Base-by-base conservation (phyloP, 768 basidiomycete genomes). In the Mycena galericulata region DNA sequence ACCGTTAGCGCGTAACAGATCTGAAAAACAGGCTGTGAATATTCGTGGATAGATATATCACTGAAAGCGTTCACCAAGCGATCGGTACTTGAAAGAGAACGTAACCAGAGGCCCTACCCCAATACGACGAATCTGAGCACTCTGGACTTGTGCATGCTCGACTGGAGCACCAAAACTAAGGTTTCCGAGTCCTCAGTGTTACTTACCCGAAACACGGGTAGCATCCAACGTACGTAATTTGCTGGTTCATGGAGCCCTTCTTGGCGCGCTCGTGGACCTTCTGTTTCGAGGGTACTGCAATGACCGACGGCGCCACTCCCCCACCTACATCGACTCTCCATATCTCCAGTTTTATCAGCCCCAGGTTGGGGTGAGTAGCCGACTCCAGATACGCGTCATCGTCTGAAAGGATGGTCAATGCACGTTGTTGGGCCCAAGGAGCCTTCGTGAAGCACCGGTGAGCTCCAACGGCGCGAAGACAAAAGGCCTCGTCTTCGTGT, bases 31-130 rank as follows among this genome's bases (percentile, higher is more conserved):
- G 22, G 29, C 30, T 51, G 54, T 34, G 45, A n/a, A 12, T 24
- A 11, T 40, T 53, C 27, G 38, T 18, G 2, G 14, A 1, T 10
- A 60, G 12, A 8, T 38, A 27, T 38, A 20, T 32, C n/a, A 40
- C 18, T 32, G 1, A 43, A 46, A 49, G 34, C 41, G 11, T 63
- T 18, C 11, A 62, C 68, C 68, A 17, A 70, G 58, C 17, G 64
- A 62, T 5, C 69, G 65, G n/a, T 71, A 71, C 24, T 58, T 71
- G 62, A 71, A 71, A 45, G 65, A 66, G 29, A 71, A 71, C 3
- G 65, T 54, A 5, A 60, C 61, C 30, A 71, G 32, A 3, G 69
- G 69, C 9, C 32, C 61, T 0, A 18, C 6, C 22, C 65, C 65
- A 47, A 67, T 38, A 26, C 65, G 63, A 9, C 64, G 64, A 46